phyloP scores from a whole-genome alignment of 768 basidiomycete species.

The Dioszegia hungarica region DNA sequence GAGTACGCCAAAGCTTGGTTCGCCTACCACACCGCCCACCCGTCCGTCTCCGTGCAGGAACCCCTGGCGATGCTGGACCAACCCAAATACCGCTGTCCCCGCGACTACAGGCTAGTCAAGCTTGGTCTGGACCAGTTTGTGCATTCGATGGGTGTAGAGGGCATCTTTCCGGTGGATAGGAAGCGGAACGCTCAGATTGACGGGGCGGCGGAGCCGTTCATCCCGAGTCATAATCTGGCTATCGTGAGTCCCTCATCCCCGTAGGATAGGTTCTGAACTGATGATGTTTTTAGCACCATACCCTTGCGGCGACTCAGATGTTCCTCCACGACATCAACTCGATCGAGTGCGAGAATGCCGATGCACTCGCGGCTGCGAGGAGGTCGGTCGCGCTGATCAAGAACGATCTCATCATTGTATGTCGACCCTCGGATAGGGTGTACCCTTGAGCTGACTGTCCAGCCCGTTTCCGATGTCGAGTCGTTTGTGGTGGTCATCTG shows the following conservation, averaged over 20 bases:
- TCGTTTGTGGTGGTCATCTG: constrained; percentile 29
- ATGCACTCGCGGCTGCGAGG: constrained; percentile 26
- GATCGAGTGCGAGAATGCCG: constrained; percentile 31
- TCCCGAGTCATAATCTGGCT: constrained; percentile 22
- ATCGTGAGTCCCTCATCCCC: constrained; percentile 17
- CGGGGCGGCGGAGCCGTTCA: constrained; percentile 13
- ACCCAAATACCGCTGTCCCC: constrained; percentile 30
- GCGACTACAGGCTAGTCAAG: constrained; percentile 22
- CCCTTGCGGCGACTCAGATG: constrained; percentile 27
- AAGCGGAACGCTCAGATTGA: constrained; percentile 17
- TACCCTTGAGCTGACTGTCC: not conserved
- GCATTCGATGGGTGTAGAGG: constrained; percentile 26
- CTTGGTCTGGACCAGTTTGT: constrained; percentile 29
- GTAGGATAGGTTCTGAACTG: not conserved
- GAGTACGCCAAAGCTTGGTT: constrained; percentile 28
- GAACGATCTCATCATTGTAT: constrained; percentile 24
- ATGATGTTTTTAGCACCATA: constrained; percentile 36
- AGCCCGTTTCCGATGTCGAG: constrained; percentile 36
- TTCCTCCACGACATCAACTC: constrained; percentile 40
- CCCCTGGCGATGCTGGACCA: constrained; percentile 26
- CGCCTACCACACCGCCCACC: constrained; percentile 6
- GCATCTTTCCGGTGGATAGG: constrained; percentile 27
- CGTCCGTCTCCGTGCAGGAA: constrained; percentile 10
- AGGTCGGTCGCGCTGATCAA: constrained; percentile 21
- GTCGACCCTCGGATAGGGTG: too few species aligned